A percentile compares a stretch with the other conserved stretches of the same genome.
phyloP scores from a whole-genome alignment of 441 rosid genomes.

The Mallotus repandus region DNA sequence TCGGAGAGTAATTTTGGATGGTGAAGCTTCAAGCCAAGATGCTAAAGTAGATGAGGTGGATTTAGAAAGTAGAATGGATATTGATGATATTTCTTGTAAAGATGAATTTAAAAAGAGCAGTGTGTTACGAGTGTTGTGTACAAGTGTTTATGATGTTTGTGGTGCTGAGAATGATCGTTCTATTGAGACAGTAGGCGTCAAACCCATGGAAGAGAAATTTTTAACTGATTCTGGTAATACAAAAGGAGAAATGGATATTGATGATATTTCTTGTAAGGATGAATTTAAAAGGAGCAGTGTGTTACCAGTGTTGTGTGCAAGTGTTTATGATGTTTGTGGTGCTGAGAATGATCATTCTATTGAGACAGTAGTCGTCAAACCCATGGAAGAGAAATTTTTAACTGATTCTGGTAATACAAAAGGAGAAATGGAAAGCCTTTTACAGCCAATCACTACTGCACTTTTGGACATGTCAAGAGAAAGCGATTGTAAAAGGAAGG shows the following conservation, averaged over 20 bases:
- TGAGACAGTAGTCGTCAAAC: constrained; percentile 22
- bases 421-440: constrained; percentile 18
- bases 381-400: constrained; percentile 20
- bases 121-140: constrained; percentile 9
- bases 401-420: constrained; percentile 29
- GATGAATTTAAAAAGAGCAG: constrained; percentile 28
- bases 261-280: constrained; percentile 22
- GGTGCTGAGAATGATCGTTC: constrained; percentile 11
- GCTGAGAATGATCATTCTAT: constrained; percentile 12
- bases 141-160: constrained; percentile 17
- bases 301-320: constrained; percentile 14
- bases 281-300: constrained; percentile 21
- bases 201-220: constrained; percentile 19
- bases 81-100: constrained; percentile 3
- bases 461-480: constrained; percentile 27
- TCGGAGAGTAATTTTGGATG: constrained; percentile 23
- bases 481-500: constrained; percentile 29
- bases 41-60: constrained; percentile 22
- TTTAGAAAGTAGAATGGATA: constrained; percentile 17
- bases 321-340: constrained; percentile 13
- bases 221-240: constrained; percentile 26
- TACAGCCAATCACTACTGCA: constrained; percentile 17
- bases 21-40: constrained; percentile 17
- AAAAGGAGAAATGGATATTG: constrained; percentile 20
- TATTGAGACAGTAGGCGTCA: constrained; percentile 23